A percentile compares a stretch with the other conserved stretches of the same genome.
phyloP scores from a whole-genome alignment of 768 basidiomycete species.

The Leccinum pellstonianum region DNA sequence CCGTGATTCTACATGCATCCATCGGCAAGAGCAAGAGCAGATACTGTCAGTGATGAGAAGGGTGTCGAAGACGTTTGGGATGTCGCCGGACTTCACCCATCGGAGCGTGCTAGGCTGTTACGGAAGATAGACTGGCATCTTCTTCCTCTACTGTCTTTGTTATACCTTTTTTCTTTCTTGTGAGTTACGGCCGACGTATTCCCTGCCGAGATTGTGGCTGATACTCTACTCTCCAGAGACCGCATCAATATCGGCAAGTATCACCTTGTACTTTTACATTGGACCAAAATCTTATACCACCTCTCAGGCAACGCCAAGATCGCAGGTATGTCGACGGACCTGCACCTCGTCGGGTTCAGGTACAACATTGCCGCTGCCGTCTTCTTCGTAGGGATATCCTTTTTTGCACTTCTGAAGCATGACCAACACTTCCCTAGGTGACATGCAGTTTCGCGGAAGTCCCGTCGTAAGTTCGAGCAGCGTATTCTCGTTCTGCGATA shows the following conservation, averaged over 20 bases:
- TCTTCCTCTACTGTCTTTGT: conserved; percentile 16
- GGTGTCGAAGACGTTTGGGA: not conserved
- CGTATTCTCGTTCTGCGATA: not conserved
- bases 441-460: conserved; percentile 39
- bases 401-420: not conserved
- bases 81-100: not conserved
- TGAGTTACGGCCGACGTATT: conserved; percentile 1
- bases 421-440: conserved; percentile 21
- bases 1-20: not conserved
- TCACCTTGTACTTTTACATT: not conserved
- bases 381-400: conserved; percentile 33
- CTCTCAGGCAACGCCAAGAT: conserved; percentile 41
- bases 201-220: not conserved
- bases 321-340: conserved; percentile 43
- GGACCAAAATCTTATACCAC: not conserved
- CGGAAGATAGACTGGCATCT: conserved; percentile 24
- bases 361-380: conserved; percentile 41
- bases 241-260: conserved; percentile 44
- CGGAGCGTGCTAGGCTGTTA: conserved; percentile 9
- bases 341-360: conserved; percentile 33
- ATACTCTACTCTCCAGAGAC: conserved; percentile 30
- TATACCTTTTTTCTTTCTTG: conserved; percentile 21
- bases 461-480: conserved; percentile 34
- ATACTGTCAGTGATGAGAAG: not conserved
- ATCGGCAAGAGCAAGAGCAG: not conserved